These are phyloP conservation scores for Penicillium psychrofluorescens DNA, from an alignment of 495 filamentous ascomycete species.

Conservation along the genomic window DNA sequence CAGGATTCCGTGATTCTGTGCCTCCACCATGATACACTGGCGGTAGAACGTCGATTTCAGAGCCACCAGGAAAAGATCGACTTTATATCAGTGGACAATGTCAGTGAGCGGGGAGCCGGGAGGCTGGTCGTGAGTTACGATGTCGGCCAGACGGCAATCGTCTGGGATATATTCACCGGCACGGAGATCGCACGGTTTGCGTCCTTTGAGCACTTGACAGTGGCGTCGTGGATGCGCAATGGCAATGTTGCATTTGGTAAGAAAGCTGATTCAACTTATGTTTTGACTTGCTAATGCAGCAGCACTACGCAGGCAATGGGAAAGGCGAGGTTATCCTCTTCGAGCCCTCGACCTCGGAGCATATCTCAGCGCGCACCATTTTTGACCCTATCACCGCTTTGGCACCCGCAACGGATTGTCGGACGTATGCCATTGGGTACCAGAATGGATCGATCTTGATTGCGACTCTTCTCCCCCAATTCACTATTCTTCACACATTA, in stretches of 20 bases:
- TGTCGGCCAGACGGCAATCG: constrained; percentile 81
- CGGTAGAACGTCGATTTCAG: constrained; percentile 81
- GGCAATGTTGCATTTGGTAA: constrained; percentile 95
- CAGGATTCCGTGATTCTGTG: constrained; percentile 73
- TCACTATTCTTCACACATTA: constrained; percentile 90
- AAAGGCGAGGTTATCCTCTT: constrained; percentile 94
- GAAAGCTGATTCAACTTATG: constrained; percentile 4
- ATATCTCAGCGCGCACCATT: constrained; percentile 86
- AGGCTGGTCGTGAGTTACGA: constrained; percentile 90
- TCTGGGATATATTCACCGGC: constrained; percentile 94
- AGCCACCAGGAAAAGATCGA: constrained; percentile 76
- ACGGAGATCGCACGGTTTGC: constrained; percentile 84
- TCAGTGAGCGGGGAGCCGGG: constrained; percentile 80
- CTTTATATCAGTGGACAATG: constrained; percentile 83
- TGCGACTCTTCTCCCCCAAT: constrained; percentile 80
- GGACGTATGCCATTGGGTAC: constrained; percentile 97
- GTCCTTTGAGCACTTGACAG: constrained; percentile 77
- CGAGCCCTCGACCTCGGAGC: constrained; percentile 86
- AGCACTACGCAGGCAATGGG: constrained; percentile 55
- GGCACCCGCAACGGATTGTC: constrained; percentile 85
- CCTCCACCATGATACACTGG: constrained; percentile 84
- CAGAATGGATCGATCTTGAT: constrained; percentile 92
- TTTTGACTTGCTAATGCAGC: not conserved
- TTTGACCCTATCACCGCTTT: constrained; percentile 89
- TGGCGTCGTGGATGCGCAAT: constrained; percentile 94